Evolutionary conservation across 805 yeast genomes (phyloP), one percentile per base, ranked within the genome.

Genomic region (Starmerella potacharoeniae): DNA sequence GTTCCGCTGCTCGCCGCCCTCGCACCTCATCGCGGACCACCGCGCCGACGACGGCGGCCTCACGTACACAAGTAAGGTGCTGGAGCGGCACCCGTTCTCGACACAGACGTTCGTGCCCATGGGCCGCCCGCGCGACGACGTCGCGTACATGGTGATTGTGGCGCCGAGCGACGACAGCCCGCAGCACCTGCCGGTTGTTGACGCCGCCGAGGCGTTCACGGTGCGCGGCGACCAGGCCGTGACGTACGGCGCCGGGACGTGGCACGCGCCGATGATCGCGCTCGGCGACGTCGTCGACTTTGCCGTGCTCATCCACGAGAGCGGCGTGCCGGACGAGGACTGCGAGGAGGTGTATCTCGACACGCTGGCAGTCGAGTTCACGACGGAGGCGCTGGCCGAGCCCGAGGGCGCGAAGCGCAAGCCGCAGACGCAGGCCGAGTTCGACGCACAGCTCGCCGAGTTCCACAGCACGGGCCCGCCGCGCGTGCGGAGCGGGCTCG

Each of bases 191-290:
- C 96, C 96, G 0, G 76, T 78, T n/a, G 16, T 59, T 14, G 61
- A 70, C 2, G 69, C 78, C 0, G 63, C 83, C 10, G 75, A 73
- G 60, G 95, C 95, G 0, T 90, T 89, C 63, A 60, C 80, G 6
- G 86, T 90, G 60, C 76, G 71, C 54, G 96, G 95, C 0, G 83
- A 86, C 66, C 96, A 89, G 65, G 86, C 95, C 0, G 88, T 90
- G 4, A 90, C 96, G 0, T 89, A 89, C 67, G 95, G 89, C 0
- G 79, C 59, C 11, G 87, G 84, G 0, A 79, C 83, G 5, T 90
- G 97, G 97, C 97, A 90, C 67, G 95, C 97, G 0, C 97, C 97
- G 3, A 90, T 90, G 97, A 83, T 91, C 28, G 91, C 87, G 1
- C 68, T 88, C 9, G 83, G 82, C 36, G 80, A 77, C 30, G 71